Base-by-base conservation (phyloP, 2,329 filamentous ascomycete species). In the Fusarium miscanthi region DNA sequence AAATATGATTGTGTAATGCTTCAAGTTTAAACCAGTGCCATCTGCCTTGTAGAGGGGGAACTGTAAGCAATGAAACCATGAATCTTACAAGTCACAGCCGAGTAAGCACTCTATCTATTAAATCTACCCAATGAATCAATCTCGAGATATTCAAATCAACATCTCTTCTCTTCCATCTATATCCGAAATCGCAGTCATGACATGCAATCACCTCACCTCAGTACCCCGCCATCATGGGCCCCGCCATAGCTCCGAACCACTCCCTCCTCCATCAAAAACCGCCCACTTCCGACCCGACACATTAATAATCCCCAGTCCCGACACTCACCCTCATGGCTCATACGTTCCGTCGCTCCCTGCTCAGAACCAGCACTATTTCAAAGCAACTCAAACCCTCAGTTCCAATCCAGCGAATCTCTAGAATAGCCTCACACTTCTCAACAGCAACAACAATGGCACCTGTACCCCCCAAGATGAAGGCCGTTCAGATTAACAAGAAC, bases 381-480 rank as follows among this genome's bases (percentile, higher is more conserved):
- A 61, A 54, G 54, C 48, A 35, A 16, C 19, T 65, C 16, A 25
- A 35, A 30, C 31, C 45, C 6, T 51, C 59, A 31, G 57, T 74
- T 3, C 48, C 67, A 5, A 27, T 51, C 17, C 67, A 70, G 33
- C 69, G 52, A 13, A 67, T 73, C 17, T 35, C 51, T 2, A 62
- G 58, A 37, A 43, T 61, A n/a, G 48, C 66, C 25, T 66, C 58
- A 4, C 66, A 66, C 14, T 41, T 69, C 19, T 66, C 69, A 40
- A 48, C 65, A 21, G 53, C 72, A 49, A 91, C 72, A 49, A 91
- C 88, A 42, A 94, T 94, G 92, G 91, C 92, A 78, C 93, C 90
- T 64, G 86, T 97, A 70, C 84, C 91, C 51, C 89, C 94, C 75
- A 88, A 92, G 76, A 90, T 92, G 84, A 93, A 86, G 43, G 93